Evolutionary conservation across 2,329 filamentous ascomycete species (phyloP).

Genomic region (Xylaria hypoxylon): DNA sequence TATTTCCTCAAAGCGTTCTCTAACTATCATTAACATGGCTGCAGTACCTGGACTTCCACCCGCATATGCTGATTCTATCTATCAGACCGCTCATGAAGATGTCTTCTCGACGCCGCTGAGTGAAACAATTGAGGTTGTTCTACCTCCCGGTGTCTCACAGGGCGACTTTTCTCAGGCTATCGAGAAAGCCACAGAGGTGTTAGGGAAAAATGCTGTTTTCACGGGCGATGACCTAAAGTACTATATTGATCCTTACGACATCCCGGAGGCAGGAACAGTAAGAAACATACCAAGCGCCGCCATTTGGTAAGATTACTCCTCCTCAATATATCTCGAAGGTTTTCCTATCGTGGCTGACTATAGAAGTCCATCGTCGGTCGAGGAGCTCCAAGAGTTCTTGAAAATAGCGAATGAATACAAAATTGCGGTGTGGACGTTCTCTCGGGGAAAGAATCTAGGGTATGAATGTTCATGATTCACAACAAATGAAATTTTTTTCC

Average conservation of each 20-base stretch:
- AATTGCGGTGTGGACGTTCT: conserved; percentile 49
- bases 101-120: conserved; percentile 57
- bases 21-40: conserved; percentile 28
- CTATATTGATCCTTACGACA: conserved; percentile 61
- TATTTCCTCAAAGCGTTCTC: not conserved
- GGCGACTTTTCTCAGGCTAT: conserved; percentile 55
- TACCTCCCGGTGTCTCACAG: conserved; percentile 55
- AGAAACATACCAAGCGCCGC: conserved; percentile 58
- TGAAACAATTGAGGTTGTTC: conserved; percentile 51
- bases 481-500: not conserved
- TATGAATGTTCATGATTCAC: conserved; percentile 39
- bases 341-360: not conserved
- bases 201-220: conserved; percentile 56
- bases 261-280: conserved; percentile 54
- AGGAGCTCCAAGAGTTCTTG: conserved; percentile 52
- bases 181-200: conserved; percentile 48
- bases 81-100: conserved; percentile 56
- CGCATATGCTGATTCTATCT: conserved; percentile 55
- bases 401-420: conserved; percentile 47
- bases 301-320: conserved; percentile 50
- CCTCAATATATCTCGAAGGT: not conserved
- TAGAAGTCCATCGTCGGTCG: conserved; percentile 49
- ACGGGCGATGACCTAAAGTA: conserved; percentile 54
- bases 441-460: conserved; percentile 57
- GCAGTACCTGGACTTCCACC: conserved; percentile 30